A percentile compares a stretch with the other conserved stretches of the same genome.
phyloP scores from a whole-genome alignment of 306 rosid species.

The Cicer judaicum region DNA sequence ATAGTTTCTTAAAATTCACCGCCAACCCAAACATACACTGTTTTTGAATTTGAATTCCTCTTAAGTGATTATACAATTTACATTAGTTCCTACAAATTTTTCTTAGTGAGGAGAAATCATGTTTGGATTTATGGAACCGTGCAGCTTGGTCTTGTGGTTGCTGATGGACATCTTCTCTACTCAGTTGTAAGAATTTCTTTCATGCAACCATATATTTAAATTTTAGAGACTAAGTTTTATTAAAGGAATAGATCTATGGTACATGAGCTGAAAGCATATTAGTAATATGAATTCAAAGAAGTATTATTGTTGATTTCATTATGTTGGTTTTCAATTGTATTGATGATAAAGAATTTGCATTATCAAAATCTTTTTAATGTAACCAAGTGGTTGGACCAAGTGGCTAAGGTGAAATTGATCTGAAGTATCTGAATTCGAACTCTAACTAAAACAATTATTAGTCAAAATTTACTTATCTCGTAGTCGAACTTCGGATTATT shows the following conservation, averaged over 20 bases:
- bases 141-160: conserved; percentile 68
- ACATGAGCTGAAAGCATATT: conserved; percentile 25
- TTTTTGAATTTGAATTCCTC: conserved; percentile 32
- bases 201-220: neutral
- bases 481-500: too few relatives aligned
- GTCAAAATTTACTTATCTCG: too few relatives aligned
- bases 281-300: conserved; percentile 2
- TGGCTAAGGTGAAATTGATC: too few relatives aligned
- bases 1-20: too few relatives aligned
- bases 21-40: neutral
- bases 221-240: neutral
- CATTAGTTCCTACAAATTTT: conserved; percentile 37
- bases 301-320: conserved; percentile 2
- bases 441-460: too few relatives aligned
- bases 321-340: conserved; percentile 1
- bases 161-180: conserved; percentile 65
- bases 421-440: too few relatives aligned
- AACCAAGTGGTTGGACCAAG: too few relatives aligned
- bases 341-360: neutral
- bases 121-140: conserved; percentile 76
- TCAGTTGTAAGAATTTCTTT: conserved; percentile 60
- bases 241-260: neutral
- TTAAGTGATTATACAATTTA: neutral
- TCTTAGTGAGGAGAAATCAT: conserved; percentile 66
- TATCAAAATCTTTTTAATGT: neutral